Evolutionary conservation across 768 basidiomycete genomes (phyloP), one percentile per base, ranked within the genome.

Genomic region (Fibroporia radiculosa): DNA sequence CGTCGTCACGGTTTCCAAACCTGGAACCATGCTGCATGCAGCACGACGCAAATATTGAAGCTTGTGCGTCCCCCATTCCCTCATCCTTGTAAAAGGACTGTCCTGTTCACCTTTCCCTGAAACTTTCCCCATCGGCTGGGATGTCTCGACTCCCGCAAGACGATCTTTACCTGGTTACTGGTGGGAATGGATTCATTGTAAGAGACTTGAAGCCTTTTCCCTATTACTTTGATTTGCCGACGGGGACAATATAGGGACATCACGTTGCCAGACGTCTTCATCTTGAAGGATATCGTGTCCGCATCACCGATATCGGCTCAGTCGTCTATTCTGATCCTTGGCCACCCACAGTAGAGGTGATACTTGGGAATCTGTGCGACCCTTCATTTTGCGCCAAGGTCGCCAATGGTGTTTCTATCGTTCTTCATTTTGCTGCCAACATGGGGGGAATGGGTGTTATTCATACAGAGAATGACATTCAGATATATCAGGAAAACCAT

Each of bases 401-500:
- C 1, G 63, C 75, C 6, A 55, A 52, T n/a, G 71, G 62, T 23
- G 63, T 75, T 0, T 50, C 69, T 39, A 64, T 59, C 6, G 66
- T 81, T 20, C 60, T 78, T 16, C 78, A 81, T 55, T 73, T 80
- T 49, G 75, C 79, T 10, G 78, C 78, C 1, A 73, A 65, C 18
- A 79, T 78, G 78, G 78, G 77, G 3, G 79, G 79, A 0, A 81
- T 81, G 80, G 79, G 79, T 1, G 69, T 69, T 0, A 81, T 80
- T 36, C 77, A 80, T 49, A 52, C 60, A 3, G 60, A 53, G 0
- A 80, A 80, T 53, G 72, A 75, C 38, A 61, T 69, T 33, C 47
- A 48, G 14, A 74, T 79, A 22, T 81, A 78, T 49, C 45, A 52
- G 5, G 62, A 71, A 20, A 80, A 81, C 47, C 65, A 74, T 19